Conservation (phyloP, 2,329 filamentous ascomycete species). For the Phaeosphaeria sp. region DNA sequence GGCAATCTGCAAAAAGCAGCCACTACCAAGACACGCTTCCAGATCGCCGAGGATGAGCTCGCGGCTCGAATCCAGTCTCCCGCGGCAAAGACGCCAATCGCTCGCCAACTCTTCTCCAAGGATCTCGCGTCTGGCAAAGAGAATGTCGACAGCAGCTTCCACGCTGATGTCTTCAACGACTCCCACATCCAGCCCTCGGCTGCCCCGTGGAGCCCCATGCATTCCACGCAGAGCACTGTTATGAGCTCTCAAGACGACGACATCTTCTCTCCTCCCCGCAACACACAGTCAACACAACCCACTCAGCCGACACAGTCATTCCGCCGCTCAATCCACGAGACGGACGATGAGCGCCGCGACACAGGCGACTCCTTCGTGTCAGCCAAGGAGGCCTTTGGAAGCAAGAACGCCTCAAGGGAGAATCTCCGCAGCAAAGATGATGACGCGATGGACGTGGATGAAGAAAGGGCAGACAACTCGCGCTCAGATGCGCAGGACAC, state of each 20-base stretch:
- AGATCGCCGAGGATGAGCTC: constrained; percentile 64
- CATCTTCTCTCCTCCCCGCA: constrained; percentile 40
- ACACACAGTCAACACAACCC: constrained; percentile 43
- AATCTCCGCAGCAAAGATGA: constrained; percentile 26
- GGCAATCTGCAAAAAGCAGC: constrained; percentile 60
- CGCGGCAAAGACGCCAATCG: constrained; percentile 31
- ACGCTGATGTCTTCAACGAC: constrained; percentile 48
- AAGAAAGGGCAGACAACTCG: constrained; percentile 29
- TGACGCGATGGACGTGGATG: constrained; percentile 43
- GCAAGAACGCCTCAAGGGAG: constrained; percentile 39
- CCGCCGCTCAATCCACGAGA: constrained; percentile 25
- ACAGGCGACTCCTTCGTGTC: constrained; percentile 57
- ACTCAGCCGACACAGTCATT: constrained; percentile 41
- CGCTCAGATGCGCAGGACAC: constrained; percentile 33
- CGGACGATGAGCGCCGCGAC: constrained; percentile 37
- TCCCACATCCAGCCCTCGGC: constrained; percentile 31
- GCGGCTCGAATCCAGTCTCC: constrained; percentile 31
- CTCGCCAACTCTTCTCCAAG: constrained; percentile 38
- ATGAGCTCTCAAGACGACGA: constrained; percentile 35
- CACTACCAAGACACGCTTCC: constrained; percentile 66
- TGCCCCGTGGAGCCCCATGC: constrained; percentile 41
- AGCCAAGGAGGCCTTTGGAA: constrained; percentile 52
- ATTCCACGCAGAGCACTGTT: constrained; percentile 40
- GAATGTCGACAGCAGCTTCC: constrained; percentile 28
- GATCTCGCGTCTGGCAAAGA: constrained; percentile 37